phyloP scores from a whole-genome alignment of 805 yeast species.

The Saturnispora halmiae region DNA sequence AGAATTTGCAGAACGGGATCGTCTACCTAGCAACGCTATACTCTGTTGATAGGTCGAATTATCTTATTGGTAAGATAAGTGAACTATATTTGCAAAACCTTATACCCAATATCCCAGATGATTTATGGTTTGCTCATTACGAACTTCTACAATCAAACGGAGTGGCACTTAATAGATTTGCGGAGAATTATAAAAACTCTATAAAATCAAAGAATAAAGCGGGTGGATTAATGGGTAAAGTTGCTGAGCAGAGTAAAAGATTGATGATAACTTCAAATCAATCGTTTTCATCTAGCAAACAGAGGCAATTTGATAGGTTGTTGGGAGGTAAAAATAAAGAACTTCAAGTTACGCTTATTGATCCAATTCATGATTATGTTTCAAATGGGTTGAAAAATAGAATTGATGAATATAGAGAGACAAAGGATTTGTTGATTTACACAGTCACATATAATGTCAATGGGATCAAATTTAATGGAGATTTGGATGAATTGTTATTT shows the following conservation, averaged over 20 bases:
- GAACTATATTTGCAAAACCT: constrained; percentile 42
- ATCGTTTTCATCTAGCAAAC: constrained; percentile 16
- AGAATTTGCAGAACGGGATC: constrained; percentile 43
- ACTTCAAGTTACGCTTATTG: constrained; percentile 34
- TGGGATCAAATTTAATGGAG: constrained; percentile 37
- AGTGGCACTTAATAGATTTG: constrained; percentile 30
- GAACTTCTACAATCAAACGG: constrained; percentile 44
- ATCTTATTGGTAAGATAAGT: constrained; percentile 36
- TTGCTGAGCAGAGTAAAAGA: constrained; percentile 30
- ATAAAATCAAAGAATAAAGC: constrained; percentile 32
- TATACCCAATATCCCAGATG: constrained; percentile 30
- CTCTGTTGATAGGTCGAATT: constrained; percentile 41
- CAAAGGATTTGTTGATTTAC: constrained; percentile 34
- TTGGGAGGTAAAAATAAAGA: constrained; percentile 42
- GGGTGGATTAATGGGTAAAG: constrained; percentile 39
- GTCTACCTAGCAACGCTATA: constrained; percentile 43
- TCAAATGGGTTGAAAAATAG: constrained; percentile 33
- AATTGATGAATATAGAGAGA: constrained; percentile 32
- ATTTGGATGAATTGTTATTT: constrained; percentile 36
- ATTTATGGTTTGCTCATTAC: constrained; percentile 32
- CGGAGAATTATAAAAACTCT: constrained; percentile 31
- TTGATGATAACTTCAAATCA: constrained; percentile 16
- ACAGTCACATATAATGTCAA: constrained; percentile 49
- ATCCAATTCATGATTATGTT: constrained; percentile 49
- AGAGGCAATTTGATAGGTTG: constrained; percentile 33